phyloP scores from a whole-genome alignment of 257 asterid genomes.

The Solanum phureja region DNA sequence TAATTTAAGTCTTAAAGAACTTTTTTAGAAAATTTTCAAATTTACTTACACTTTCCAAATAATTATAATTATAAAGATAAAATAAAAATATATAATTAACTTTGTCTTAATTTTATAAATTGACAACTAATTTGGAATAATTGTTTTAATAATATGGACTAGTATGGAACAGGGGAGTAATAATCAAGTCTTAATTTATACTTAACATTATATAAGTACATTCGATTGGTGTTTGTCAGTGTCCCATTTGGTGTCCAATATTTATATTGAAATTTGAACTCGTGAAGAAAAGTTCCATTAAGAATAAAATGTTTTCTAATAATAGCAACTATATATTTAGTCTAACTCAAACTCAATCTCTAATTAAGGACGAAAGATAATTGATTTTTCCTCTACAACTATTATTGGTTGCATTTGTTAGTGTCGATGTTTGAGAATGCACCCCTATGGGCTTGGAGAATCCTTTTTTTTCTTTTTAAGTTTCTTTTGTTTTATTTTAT shows the following conservation, averaged over 20 bases:
- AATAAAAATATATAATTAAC: too few relatives aligned
- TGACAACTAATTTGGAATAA: too few relatives aligned
- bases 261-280: background rate
- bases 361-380: background rate
- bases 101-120: background rate
- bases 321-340: background rate
- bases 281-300: too few relatives aligned
- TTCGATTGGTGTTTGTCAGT: background rate
- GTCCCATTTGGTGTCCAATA: too few relatives aligned
- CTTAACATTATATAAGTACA: background rate
- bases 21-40: too few relatives aligned
- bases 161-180: accelerated
- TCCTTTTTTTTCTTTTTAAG: background rate
- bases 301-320: background rate
- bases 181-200: background rate
- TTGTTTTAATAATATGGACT: too few relatives aligned
- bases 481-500: background rate
- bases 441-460: background rate
- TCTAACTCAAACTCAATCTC: accelerated
- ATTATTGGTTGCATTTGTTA: background rate
- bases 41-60: background rate
- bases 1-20: too few relatives aligned
- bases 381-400: accelerated
- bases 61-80: too few relatives aligned
- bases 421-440: background rate